Evolutionary conservation across 2,329 filamentous ascomycete genomes (phyloP).

Genomic region (Acarospora socialis): DNA sequence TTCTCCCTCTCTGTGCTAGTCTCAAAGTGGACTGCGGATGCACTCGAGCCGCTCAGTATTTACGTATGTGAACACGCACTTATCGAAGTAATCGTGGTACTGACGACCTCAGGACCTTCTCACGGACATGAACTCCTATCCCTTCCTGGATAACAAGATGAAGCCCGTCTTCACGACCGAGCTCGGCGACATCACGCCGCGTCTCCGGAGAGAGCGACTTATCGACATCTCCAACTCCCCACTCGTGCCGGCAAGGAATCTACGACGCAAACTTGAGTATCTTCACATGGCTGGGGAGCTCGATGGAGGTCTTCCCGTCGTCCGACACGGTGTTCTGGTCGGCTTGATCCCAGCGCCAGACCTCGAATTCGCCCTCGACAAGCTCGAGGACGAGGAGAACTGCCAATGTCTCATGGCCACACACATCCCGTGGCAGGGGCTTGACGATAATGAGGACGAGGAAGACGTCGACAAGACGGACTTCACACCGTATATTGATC

Average conservation of each 20-base stretch:
- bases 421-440: slow-evolving; percentile 37
- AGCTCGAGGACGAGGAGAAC: slow-evolving; percentile 58
- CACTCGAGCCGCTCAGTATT: slow-evolving; percentile 84
- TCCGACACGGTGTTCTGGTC: slow-evolving; percentile 65
- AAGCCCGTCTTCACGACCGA: slow-evolving; percentile 83
- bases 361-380: slow-evolving; percentile 82
- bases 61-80: slow-evolving; percentile 43
- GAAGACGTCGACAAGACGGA: slow-evolving; percentile 53
- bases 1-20: slow-evolving; percentile 87
- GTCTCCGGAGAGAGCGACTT: slow-evolving; percentile 56
- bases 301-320: slow-evolving; percentile 78
- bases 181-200: slow-evolving; percentile 71
- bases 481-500: slow-evolving; percentile 84
- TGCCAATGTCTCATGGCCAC: slow-evolving; percentile 71
- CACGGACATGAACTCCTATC: slow-evolving; percentile 94
- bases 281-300: slow-evolving; percentile 78
- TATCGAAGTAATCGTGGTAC: background rate
- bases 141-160: slow-evolving; percentile 92
- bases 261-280: slow-evolving; percentile 67
- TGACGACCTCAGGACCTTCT: slow-evolving; percentile 54
- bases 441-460: slow-evolving; percentile 48
- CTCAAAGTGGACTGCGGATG: slow-evolving; percentile 97
- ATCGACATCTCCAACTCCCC: slow-evolving; percentile 83
- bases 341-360: slow-evolving; percentile 90
- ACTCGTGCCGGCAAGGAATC: slow-evolving; percentile 57